phyloP scores from a whole-genome alignment of 768 basidiomycete species.

The Rhodotorula paludigena region DNA sequence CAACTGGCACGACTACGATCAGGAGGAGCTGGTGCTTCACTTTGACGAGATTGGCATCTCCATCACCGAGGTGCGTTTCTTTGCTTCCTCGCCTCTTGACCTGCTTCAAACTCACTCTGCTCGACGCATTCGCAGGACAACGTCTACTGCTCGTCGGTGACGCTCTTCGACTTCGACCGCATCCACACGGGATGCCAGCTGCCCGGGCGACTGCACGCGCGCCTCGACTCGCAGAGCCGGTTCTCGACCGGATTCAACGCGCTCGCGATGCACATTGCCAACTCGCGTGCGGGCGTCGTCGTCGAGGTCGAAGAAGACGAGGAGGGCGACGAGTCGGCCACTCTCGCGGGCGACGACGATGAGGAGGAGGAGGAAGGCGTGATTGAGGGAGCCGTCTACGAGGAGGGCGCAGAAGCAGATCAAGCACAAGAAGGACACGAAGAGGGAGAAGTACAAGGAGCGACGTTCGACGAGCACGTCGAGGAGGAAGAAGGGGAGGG shows the following conservation, averaged over 20 bases:
- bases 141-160: slow-evolving; percentile 34
- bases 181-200: slow-evolving; percentile 40
- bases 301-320: background rate
- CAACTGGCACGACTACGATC: slow-evolving; percentile 11
- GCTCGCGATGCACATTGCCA: slow-evolving; percentile 33
- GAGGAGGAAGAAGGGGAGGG: background rate
- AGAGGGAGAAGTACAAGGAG: background rate
- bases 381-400: background rate
- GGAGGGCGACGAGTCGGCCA: background rate
- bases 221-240: slow-evolving; percentile 17
- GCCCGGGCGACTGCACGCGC: slow-evolving; percentile 34
- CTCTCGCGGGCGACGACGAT: background rate
- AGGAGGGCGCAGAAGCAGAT: background rate
- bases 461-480: background rate
- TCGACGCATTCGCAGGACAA: slow-evolving; percentile 36
- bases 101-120: background rate
- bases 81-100: background rate
- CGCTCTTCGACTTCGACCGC: slow-evolving; percentile 40
- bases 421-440: background rate
- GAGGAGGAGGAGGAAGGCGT: background rate
- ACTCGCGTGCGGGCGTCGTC: background rate
- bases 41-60: slow-evolving; percentile 40
- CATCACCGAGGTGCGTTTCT: slow-evolving; percentile 37
- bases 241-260: slow-evolving; percentile 40
- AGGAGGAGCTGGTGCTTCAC: slow-evolving; percentile 40